Percentiles rank a stretch among this genome's conserved stretches.
Conservation (phyloP, 768 basidiomycete genomes). For the Coprinopsis marcescibilis region DNA sequence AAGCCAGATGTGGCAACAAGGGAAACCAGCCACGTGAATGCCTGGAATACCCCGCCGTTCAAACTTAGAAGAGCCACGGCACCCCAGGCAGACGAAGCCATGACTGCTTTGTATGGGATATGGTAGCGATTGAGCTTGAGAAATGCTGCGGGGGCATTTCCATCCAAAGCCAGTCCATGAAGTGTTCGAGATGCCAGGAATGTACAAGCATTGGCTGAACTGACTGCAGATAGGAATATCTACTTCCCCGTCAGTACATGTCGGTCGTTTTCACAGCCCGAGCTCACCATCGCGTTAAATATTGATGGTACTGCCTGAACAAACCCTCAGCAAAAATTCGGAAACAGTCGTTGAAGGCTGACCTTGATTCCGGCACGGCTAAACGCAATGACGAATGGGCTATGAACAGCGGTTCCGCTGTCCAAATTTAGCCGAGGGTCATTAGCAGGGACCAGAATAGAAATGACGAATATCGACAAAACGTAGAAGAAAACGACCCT, state of each 20-base stretch:
- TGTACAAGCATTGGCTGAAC: constrained; percentile 50
- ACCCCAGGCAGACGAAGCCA: constrained; percentile 21
- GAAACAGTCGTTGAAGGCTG: constrained; percentile 4
- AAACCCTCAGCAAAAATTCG: neutral
- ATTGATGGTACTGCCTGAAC: constrained; percentile 26
- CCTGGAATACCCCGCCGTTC: constrained; percentile 21
- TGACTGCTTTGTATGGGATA: constrained; percentile 24
- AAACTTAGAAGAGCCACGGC: constrained; percentile 23
- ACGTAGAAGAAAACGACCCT: constrained; percentile 38
- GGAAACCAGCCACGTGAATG: constrained; percentile 23
- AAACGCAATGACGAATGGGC: constrained; percentile 74
- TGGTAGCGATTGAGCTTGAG: constrained; percentile 24
- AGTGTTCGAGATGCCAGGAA: constrained; percentile 37
- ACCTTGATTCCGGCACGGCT: constrained; percentile 53
- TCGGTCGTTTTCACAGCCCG: neutral
- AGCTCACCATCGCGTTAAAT: constrained; percentile 49
- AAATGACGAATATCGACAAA: constrained; percentile 54
- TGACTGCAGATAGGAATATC: constrained; percentile 52
- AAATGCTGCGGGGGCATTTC: constrained; percentile 30
- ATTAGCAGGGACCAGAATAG: constrained; percentile 61
- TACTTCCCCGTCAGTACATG: constrained; percentile 4
- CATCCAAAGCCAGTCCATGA: constrained; percentile 34
- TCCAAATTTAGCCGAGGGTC: constrained; percentile 30
- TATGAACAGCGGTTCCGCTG: constrained; percentile 41
- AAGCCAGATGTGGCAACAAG: constrained; percentile 28